Conservation (phyloP, 805 yeast genomes). For the Candida fluviatilis region DNA sequence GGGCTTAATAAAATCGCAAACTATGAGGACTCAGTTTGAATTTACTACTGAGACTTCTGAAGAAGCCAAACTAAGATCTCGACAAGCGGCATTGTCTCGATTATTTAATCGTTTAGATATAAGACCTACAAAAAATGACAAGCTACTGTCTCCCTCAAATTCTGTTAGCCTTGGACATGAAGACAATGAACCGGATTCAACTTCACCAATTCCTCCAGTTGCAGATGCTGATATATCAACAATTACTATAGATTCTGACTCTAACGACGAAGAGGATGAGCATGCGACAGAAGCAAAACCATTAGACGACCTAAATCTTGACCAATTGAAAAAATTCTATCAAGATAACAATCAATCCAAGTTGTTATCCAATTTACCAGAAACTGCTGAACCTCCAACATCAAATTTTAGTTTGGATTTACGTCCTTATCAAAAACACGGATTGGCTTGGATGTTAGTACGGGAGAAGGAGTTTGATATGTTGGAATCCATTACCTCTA, state of each 20-base stretch:
- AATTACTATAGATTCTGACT: conserved; percentile 5
- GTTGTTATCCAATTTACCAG: conserved; percentile 54
- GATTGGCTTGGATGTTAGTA: conserved; percentile 84
- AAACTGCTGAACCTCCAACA: conserved; percentile 49
- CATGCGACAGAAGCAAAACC: conserved; percentile 9
- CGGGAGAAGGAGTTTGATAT: conserved; percentile 62
- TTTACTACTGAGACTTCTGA: conserved; percentile 45
- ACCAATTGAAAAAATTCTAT: conserved; percentile 75
- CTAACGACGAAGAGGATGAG: conserved; percentile 30
- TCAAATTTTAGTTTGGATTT: conserved; percentile 53
- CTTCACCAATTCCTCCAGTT: too few species aligned
- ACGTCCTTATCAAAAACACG: conserved; percentile 79
- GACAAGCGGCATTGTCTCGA: conserved; percentile 52
- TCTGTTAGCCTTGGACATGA: too few species aligned
- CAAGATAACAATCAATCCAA: conserved; percentile 64
- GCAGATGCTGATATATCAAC: background rate
- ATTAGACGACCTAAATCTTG: conserved; percentile 48
- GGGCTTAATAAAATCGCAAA: conserved; percentile 10
- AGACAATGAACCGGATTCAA: too few species aligned
- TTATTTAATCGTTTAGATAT: conserved; percentile 51
- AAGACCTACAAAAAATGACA: conserved; percentile 16
- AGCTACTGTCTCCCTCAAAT: too few species aligned
- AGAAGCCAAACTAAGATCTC: conserved; percentile 47
- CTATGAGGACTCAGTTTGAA: conserved; percentile 16
- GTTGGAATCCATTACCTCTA: conserved; percentile 29